A percentile compares a stretch with the other conserved stretches of the same genome.
phyloP scores from a whole-genome alignment of 2,329 filamentous ascomycete genomes.

The Colletotrichum destructivum region DNA sequence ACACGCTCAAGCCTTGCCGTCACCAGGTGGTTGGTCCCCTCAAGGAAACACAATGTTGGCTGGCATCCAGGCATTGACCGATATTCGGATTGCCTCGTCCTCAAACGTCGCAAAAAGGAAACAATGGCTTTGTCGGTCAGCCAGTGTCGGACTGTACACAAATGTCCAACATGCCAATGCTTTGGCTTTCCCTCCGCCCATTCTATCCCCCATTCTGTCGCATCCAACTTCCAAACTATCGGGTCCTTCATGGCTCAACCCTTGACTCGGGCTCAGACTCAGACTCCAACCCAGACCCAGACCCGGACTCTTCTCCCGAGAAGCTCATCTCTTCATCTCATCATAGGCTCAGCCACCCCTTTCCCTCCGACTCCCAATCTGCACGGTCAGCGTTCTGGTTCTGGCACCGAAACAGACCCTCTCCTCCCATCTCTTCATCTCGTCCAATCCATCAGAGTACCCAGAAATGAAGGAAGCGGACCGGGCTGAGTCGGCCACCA shows the following conservation, averaged over 20 bases:
- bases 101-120: slow-evolving; percentile 19
- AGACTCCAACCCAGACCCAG: not conserved
- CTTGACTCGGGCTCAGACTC: slow-evolving; percentile 17
- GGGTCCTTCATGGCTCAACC: slow-evolving; percentile 4
- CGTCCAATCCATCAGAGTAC: slow-evolving; percentile 26
- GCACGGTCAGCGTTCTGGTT: slow-evolving; percentile 35
- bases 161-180: slow-evolving; percentile 21
- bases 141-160: slow-evolving; percentile 3
- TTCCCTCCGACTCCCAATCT: slow-evolving; percentile 10
- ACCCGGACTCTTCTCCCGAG: too few species aligned
- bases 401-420: slow-evolving; percentile 7
- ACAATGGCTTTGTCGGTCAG: not conserved
- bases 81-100: slow-evolving; percentile 13
- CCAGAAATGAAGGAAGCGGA: slow-evolving; percentile 6
- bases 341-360: slow-evolving; percentile 39
- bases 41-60: not conserved
- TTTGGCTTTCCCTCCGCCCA: slow-evolving; percentile 2
- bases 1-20: slow-evolving; percentile 15
- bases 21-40: not conserved
- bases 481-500: slow-evolving; percentile 31
- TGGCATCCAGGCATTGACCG: slow-evolving; percentile 17
- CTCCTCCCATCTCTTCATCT: slow-evolving; percentile 31
- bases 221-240: slow-evolving; percentile 4
- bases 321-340: slow-evolving; percentile 2
- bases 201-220: slow-evolving; percentile 5